Percentiles rank a stretch among this genome's conserved stretches.
These are phyloP conservation scores for Aegilops sharonensis DNA, from an alignment of 176 grass and related monocot genomes.

Conservation along the genomic window DNA sequence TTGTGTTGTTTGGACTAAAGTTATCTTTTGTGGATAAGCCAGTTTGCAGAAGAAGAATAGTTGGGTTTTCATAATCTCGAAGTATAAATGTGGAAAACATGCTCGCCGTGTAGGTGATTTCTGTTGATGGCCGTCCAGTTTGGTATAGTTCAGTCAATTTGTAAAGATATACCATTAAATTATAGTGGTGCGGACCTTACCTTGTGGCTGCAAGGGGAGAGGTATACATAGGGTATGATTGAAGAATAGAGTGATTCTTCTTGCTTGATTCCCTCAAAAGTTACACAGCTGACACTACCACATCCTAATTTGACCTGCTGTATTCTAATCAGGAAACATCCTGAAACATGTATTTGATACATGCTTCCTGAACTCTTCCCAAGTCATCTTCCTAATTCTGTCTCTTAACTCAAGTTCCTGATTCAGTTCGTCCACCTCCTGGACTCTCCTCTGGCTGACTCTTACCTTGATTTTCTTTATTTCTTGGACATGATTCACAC, in stretches of 20 bases:
- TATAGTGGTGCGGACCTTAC: no score
- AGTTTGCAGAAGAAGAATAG: neutral
- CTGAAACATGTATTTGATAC: neutral
- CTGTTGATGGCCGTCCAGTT: neutral
- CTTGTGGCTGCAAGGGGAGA: neutral
- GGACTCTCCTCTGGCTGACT: neutral
- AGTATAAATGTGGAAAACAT: neutral
- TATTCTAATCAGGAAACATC: neutral
- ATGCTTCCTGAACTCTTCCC: neutral
- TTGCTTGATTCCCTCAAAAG: neutral
- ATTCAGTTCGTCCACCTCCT: neutral
- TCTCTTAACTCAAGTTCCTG: neutral
- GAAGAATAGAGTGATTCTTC: neutral
- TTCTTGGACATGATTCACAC: neutral
- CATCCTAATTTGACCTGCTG: neutral
- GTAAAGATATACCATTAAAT: neutral
- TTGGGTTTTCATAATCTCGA: neutral
- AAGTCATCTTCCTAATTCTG: neutral
- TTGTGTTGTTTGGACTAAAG: constrained; percentile 1
- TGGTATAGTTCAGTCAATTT: neutral
- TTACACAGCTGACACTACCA: neutral
- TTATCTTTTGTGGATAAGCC: neutral
- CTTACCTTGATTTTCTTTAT: neutral
- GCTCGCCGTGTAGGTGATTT: neutral
- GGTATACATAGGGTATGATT: neutral